phyloP scores from a whole-genome alignment of 78 protist genomes.

The Dictyostelium brefeldianum region DNA sequence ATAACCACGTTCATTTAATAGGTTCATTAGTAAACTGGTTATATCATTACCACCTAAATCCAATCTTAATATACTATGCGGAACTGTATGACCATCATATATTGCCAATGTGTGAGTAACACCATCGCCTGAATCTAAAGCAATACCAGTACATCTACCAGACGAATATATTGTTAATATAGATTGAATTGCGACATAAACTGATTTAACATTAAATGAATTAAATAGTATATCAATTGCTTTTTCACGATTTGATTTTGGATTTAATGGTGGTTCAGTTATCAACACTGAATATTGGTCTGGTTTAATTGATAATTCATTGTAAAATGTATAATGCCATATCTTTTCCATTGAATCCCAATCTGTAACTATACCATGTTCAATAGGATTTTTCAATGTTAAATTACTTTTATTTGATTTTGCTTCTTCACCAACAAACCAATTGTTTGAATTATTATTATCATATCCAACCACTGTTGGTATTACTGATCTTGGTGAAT shows the following conservation, averaged over 20 bases:
- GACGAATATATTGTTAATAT: not conserved
- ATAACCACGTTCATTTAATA: slow-evolving; percentile 84
- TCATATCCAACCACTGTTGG: too few relatives aligned
- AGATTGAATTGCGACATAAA: slow-evolving; percentile 88
- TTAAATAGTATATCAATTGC: slow-evolving; percentile 96
- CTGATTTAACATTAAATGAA: slow-evolving; percentile 94
- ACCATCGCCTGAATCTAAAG: not conserved
- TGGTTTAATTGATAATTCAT: slow-evolving; percentile 91
- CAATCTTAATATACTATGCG: slow-evolving; percentile 92
- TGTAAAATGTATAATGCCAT: slow-evolving; percentile 89
- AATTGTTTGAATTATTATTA: slow-evolving; percentile 27
- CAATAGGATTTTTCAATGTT: slow-evolving; percentile 89
- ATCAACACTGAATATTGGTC: slow-evolving; percentile 97
- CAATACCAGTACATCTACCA: too few relatives aligned
- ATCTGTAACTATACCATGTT: slow-evolving; percentile 13
- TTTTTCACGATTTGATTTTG: slow-evolving; percentile 95
- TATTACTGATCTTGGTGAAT: too few relatives aligned
- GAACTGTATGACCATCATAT: slow-evolving; percentile 82
- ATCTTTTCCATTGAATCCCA: slow-evolving; percentile 93
- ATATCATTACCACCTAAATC: slow-evolving; percentile 96
- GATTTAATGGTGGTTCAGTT: slow-evolving; percentile 97
- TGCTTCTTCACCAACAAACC: slow-evolving; percentile 93
- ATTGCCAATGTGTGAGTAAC: slow-evolving; percentile 53
- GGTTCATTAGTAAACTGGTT: slow-evolving; percentile 93
- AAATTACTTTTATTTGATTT: slow-evolving; percentile 86